phyloP scores from a whole-genome alignment of 2,329 filamentous ascomycete species.

The Paraconiothyrium brasiliense region DNA sequence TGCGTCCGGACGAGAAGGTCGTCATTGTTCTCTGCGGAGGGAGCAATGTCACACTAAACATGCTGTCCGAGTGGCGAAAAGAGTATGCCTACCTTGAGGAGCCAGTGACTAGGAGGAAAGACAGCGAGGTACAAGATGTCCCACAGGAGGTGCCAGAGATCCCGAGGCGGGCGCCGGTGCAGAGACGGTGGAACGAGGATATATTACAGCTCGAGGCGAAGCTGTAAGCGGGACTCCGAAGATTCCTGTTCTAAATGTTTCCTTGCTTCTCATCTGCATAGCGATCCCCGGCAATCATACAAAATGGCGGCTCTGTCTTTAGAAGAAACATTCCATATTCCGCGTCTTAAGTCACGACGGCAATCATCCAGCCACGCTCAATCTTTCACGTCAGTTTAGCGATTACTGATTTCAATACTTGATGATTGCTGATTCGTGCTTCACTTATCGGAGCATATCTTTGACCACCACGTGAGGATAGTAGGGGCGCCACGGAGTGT shows the following conservation, averaged over 20 bases:
- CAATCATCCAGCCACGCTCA: not conserved
- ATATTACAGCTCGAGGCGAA: slow-evolving; percentile 14
- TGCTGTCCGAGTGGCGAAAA: slow-evolving; percentile 60
- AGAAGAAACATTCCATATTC: not conserved
- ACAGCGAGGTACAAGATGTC: not conserved
- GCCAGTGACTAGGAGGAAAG: slow-evolving; percentile 6
- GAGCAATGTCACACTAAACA: slow-evolving; percentile 61
- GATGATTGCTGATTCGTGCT: not conserved
- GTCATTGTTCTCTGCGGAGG: slow-evolving; percentile 86
- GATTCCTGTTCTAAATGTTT: not conserved
- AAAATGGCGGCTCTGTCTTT: slow-evolving; percentile 12
- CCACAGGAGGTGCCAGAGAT: slow-evolving; percentile 14
- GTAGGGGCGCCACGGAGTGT: not conserved
- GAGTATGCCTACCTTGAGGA: slow-evolving; percentile 44
- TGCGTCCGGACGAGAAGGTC: slow-evolving; percentile 74
- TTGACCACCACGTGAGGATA: not conserved
- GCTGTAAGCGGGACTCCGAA: not conserved
- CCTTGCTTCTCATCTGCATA: slow-evolving; percentile 5
- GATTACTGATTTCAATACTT: not conserved
- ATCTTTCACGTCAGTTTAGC: not conserved
- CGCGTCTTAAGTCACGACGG: not conserved
- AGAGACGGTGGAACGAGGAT: not conserved
- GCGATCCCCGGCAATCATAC: slow-evolving; percentile 13
- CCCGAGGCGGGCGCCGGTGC: not conserved
- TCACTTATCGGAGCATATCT: not conserved